Evolutionary conservation across 495 filamentous ascomycete genomes (phyloP).

Genomic region (Aspergillus nanangensis): DNA sequence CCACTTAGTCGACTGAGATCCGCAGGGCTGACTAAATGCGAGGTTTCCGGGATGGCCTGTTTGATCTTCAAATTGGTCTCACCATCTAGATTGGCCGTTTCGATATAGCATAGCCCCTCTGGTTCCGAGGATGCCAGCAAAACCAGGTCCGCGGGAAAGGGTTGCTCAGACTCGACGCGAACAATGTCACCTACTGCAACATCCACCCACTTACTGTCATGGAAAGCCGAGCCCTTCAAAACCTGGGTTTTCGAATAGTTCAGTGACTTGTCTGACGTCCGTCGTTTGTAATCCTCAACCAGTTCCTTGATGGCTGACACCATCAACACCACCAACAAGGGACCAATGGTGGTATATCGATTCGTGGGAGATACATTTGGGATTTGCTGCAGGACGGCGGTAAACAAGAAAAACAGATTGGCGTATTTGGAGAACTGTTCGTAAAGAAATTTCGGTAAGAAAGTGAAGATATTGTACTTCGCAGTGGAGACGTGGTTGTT

Average conservation of each 20-base stretch:
- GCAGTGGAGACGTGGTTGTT: constrained; percentile 97
- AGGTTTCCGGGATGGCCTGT: constrained; percentile 93
- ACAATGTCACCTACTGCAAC: constrained; percentile 93
- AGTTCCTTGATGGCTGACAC: constrained; percentile 95
- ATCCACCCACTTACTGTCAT: constrained; percentile 87
- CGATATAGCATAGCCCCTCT: constrained; percentile 97
- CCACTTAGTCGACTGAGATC: constrained; percentile 87
- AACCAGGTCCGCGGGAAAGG: constrained; percentile 93
- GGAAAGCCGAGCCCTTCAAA: constrained; percentile 77
- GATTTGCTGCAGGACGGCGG: constrained; percentile 91
- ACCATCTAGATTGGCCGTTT: constrained; percentile 96
- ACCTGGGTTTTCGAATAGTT: constrained; percentile 87
- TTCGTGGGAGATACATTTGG: constrained; percentile 94
- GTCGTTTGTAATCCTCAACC: constrained; percentile 90
- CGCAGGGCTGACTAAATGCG: constrained; percentile 75
- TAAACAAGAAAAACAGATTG: constrained; percentile 99
- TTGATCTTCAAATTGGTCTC: constrained; percentile 99
- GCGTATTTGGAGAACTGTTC: constrained; percentile 99
- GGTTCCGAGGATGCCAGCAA: constrained; percentile 93
- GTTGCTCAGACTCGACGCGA: constrained; percentile 89
- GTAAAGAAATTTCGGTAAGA: constrained; percentile 94
- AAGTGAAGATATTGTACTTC: constrained; percentile 96
- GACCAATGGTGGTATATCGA: constrained; percentile 91
- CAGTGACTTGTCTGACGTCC: constrained; percentile 77
- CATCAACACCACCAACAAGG: constrained; percentile 79